These are phyloP conservation scores for Kodamaea neixiangensis DNA, from an alignment of 805 yeast species.

Conservation along the genomic window DNA sequence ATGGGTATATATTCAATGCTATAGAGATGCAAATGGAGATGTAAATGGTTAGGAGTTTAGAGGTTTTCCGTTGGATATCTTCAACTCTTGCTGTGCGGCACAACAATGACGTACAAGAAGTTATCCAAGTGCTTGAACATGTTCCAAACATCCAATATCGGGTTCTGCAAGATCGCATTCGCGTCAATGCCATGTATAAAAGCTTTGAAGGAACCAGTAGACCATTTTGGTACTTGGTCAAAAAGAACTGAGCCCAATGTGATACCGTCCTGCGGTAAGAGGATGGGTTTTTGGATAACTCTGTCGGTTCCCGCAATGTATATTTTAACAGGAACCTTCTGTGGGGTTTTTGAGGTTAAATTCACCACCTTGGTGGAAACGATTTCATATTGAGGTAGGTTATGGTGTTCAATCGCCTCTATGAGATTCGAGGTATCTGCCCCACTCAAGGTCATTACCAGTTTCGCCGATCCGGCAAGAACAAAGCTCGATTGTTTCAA, in stretches of 20 bases:
- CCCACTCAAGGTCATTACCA: conserved; percentile 75
- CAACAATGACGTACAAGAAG: conserved; percentile 33
- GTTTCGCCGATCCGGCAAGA: conserved; percentile 73
- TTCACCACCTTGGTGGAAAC: conserved; percentile 31
- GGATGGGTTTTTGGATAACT: conserved; percentile 33
- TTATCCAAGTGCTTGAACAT: conserved; percentile 37
- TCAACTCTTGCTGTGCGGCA: background rate
- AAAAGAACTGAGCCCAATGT: conserved; percentile 12
- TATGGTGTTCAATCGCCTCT: conserved; percentile 46
- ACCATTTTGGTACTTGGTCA: conserved; percentile 12
- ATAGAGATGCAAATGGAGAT: no score
- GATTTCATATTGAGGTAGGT: conserved; percentile 25
- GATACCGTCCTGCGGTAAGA: conserved; percentile 3
- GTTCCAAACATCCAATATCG: conserved; percentile 32
- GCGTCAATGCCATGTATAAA: conserved; percentile 36
- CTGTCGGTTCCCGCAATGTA: conserved; percentile 41
- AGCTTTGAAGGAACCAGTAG: conserved; percentile 17
- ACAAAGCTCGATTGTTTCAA: conserved; percentile 81
- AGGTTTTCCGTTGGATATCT: no score
- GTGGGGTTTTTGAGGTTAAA: conserved; percentile 8
- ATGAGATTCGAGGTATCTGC: conserved; percentile 60
- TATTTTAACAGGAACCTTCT: conserved; percentile 49
- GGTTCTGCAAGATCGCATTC: conserved; percentile 16
- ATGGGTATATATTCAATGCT: background rate
- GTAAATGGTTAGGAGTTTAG: background rate